Conservation (phyloP, 1,284 basidiomycete species). For the Neotropicomus parvogracilis region DNA sequence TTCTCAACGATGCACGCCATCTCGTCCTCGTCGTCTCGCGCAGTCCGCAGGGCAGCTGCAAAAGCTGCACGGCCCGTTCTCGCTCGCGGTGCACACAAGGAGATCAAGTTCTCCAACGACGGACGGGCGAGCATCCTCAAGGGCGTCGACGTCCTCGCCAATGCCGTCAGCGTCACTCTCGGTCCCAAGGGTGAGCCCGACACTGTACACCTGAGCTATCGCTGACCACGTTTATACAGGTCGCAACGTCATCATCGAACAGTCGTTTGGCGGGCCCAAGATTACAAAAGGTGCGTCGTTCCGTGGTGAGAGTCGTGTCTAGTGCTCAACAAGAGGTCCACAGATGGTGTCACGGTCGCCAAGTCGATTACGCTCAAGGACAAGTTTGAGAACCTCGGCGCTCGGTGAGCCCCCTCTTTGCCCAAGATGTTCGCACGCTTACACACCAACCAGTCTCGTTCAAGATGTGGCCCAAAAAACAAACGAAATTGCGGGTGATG, state of each 20-base stretch:
- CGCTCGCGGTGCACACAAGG: conserved; percentile 83
- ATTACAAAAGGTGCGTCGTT: conserved; percentile 82
- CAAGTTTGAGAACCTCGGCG: conserved; percentile 99
- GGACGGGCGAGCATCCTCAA: conserved; percentile 91
- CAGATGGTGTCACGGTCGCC: conserved; percentile 97
- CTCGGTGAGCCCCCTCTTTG: conserved; percentile 59
- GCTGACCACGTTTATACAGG: conserved; percentile 44
- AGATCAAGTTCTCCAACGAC: conserved; percentile 96
- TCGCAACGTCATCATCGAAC: conserved; percentile 98
- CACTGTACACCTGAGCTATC: not conserved
- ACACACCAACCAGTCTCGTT: conserved; percentile 1
- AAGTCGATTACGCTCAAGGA: conserved; percentile 94
- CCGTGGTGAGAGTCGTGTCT: not conserved
- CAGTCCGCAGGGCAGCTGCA: conserved; percentile 47
- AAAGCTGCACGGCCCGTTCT: conserved; percentile 37
- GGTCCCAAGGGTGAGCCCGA: conserved; percentile 82
- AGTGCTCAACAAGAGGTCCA: not conserved
- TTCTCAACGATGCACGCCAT: conserved; percentile 23
- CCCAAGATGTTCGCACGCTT: not conserved
- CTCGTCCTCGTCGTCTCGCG: conserved; percentile 41
- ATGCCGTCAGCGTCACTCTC: conserved; percentile 92
- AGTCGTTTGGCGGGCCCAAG: conserved; percentile 95
- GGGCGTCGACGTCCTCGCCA: conserved; percentile 95
- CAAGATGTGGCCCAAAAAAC: conserved; percentile 12
- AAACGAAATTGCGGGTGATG: conserved; percentile 89